Base-by-base conservation (phyloP, 108 stramenopile genomes). In the Pseudonitzschia pungens region DNA sequence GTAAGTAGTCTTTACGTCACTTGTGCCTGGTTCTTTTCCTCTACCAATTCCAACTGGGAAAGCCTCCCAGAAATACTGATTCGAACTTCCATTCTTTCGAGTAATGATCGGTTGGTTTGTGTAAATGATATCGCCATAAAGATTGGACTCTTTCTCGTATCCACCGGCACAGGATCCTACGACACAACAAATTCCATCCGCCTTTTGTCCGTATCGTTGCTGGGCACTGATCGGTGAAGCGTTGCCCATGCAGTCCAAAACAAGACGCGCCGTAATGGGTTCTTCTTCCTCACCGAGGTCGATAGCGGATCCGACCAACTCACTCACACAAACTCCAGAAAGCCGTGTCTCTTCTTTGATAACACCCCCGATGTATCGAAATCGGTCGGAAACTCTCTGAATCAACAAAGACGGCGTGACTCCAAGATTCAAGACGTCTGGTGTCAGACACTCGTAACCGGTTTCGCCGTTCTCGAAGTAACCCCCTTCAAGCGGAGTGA, bases 41-140 rank as follows among this genome's bases (percentile, higher is more conserved):
- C 87, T 73, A 0, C 94, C 95, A 50, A 92, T 91, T 2, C 89
- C 87, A 18, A 96, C 95, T 21, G 97, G 97, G 69, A 98, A 98
- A 2, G 96, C 92, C 59, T 98, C 97, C 97, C 97, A 98, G 78
- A 98, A 98, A 71, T 98, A 96, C 63, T 98, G 97, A 50, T 88
- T 86, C 16, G 82, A 63, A 12, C 87, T 84, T 65, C 87, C 87
- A 65, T 79, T 81, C 45, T 86, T 50, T 21, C 41, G 21, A 1
- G 53, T 57, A 10, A 68, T 65, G 36, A 93, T 94, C 54, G 88
- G 86, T 4, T 79, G 81, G 69, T 96, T 95, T 11, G 93, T 96
- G 81, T 96, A 96, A 41, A 98, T 98, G 24, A 98, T 92, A 59
- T 98, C 97, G 6, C 96, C 96, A 64, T 78, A 67, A 27, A 83